A percentile compares a stretch with the other conserved stretches of the same genome.
Evolutionary conservation across 208 protist species (phyloP).

Genomic region (Leishmania martiniquensis): DNA sequence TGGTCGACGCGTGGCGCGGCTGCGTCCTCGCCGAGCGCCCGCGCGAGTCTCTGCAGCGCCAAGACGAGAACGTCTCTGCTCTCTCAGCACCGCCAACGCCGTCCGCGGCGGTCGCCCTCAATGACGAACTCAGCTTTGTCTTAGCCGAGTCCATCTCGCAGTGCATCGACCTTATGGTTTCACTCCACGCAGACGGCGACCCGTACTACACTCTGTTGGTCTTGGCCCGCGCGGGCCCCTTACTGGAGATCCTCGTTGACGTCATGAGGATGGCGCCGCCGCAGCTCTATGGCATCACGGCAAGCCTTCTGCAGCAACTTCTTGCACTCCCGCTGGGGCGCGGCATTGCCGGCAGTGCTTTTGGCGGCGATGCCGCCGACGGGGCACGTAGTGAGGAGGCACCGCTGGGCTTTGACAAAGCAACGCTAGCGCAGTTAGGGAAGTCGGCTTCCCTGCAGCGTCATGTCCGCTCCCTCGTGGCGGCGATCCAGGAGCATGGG

Average conservation of each 20-base stretch:
- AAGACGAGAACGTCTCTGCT: background rate
- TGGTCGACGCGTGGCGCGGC: conserved; percentile 64
- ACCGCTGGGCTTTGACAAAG: conserved; percentile 10
- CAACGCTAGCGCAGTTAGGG: conserved; percentile 10
- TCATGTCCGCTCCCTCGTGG: conserved; percentile 49
- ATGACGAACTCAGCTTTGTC: conserved; percentile 62
- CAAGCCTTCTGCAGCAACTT: conserved; percentile 48
- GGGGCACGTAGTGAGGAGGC: background rate
- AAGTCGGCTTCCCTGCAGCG: conserved; percentile 42
- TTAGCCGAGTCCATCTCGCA: conserved; percentile 70
- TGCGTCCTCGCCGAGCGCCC: conserved; percentile 38
- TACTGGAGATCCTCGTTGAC: conserved; percentile 58
- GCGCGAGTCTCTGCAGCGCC: background rate
- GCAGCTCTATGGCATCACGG: conserved; percentile 65
- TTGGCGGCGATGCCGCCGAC: background rate
- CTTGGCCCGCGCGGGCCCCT: conserved; percentile 48
- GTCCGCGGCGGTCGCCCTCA: conserved; percentile 30
- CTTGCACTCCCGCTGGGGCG: conserved; percentile 62
- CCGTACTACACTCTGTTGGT: conserved; percentile 77
- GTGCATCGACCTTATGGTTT: conserved; percentile 72
- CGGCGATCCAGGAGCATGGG: conserved; percentile 40
- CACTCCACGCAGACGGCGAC: conserved; percentile 68
- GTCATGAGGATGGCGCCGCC: conserved; percentile 51
- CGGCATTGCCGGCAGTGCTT: conserved; percentile 8
- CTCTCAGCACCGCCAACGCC: background rate